Conservation (phyloP, 345 rosid species). For the Acer negundo region DNA sequence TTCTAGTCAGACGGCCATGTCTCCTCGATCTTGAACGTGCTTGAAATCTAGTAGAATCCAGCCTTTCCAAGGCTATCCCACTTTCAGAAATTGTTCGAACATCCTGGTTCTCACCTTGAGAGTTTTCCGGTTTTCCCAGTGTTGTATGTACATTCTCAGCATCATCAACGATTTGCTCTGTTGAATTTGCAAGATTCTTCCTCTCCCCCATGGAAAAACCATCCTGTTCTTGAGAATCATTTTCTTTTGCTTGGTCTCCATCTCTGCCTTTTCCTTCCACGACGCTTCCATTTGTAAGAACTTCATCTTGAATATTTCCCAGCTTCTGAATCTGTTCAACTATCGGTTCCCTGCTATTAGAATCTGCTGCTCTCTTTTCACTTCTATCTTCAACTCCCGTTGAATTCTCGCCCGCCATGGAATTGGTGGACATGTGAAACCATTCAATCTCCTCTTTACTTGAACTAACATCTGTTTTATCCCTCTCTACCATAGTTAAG, state of each 20-base stretch:
- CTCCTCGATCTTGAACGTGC: constrained; percentile 15
- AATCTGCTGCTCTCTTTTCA: constrained; percentile 9
- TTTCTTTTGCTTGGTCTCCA: not conserved
- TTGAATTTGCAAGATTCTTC: constrained; percentile 13
- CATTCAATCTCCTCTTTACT: not conserved
- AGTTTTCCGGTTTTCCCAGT: constrained; percentile 6
- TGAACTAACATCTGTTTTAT: constrained; percentile 11
- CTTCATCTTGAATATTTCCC: constrained; percentile 17
- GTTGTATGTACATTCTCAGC: constrained; percentile 15
- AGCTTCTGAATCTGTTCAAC: constrained; percentile 8
- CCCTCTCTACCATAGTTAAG: constrained; percentile 4
- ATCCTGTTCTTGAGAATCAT: not conserved
- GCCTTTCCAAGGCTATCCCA: constrained; percentile 26
- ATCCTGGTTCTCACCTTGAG: constrained; percentile 13
- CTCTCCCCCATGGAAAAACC: constrained; percentile 3
- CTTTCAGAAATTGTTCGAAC: constrained; percentile 19
- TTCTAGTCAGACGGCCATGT: constrained; percentile 20
- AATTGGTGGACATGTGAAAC: constrained; percentile 1
- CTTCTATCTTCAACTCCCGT: constrained; percentile 17
- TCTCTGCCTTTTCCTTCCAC: not conserved
- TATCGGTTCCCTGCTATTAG: constrained; percentile 11
- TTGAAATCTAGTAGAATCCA: constrained; percentile 1
- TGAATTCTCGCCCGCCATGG: constrained; percentile 3
- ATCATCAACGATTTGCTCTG: not conserved
- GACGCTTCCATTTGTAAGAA: not conserved